Evolutionary conservation across 495 filamentous ascomycete genomes (phyloP).

Genomic region (Xylaria cubensis): DNA sequence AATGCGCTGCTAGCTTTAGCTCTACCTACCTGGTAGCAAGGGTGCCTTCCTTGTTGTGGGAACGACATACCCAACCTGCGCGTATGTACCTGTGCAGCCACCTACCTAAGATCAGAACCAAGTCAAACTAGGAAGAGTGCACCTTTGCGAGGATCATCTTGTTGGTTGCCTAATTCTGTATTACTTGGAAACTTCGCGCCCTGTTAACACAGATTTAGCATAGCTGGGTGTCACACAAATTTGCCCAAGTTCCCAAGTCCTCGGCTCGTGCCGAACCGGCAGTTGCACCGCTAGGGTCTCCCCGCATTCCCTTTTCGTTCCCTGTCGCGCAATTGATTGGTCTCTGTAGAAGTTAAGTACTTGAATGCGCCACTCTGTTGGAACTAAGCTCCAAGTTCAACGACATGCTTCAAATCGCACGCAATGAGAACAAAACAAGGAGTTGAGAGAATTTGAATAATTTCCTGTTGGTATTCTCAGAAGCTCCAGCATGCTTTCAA

Average conservation of each 20-base stretch:
- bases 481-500: too few species aligned
- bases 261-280: slow-evolving; percentile 27
- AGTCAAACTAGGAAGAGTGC: neutral
- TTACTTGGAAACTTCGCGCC: neutral
- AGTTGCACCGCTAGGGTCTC: neutral
- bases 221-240: neutral
- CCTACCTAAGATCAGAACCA: neutral
- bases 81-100: neutral
- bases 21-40: neutral
- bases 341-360: neutral
- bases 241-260: neutral
- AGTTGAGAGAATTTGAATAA: neutral
- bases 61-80: neutral
- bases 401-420: slow-evolving; percentile 14
- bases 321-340: slow-evolving; percentile 22
- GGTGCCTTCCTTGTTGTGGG: neutral
- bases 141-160: neutral
- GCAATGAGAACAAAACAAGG: neutral
- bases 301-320: slow-evolving; percentile 23
- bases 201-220: neutral
- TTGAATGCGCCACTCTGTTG: neutral
- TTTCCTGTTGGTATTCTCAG: too few species aligned
- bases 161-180: neutral
- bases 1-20: neutral
- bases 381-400: neutral